phyloP scores from a whole-genome alignment of 2,329 filamentous ascomycete species.

The Xylaria multiplex region DNA sequence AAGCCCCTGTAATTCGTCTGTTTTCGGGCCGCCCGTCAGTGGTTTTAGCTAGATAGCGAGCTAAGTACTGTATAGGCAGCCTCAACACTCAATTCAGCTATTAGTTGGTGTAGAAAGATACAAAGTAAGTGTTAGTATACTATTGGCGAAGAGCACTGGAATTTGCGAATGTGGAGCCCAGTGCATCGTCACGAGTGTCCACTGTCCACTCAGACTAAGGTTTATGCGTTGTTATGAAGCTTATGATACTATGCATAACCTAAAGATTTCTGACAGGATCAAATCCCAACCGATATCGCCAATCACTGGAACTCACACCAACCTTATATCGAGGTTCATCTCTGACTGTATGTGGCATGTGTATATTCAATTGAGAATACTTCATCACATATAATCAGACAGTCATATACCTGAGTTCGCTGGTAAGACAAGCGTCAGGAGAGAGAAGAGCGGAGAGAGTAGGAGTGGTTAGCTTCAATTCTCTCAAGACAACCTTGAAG shows the following conservation, averaged over 20 bases:
- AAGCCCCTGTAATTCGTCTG: background rate
- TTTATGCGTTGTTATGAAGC: background rate
- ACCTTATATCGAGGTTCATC: too few species aligned
- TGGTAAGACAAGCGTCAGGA: background rate
- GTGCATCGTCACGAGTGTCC: background rate
- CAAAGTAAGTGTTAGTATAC: too few species aligned
- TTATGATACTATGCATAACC: background rate
- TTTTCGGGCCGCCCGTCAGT: background rate
- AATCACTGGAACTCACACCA: too few species aligned
- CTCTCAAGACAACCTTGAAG: background rate
- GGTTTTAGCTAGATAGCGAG: too few species aligned
- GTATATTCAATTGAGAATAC: background rate
- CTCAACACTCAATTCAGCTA: too few species aligned
- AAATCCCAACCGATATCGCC: too few species aligned
- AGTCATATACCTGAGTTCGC: background rate
- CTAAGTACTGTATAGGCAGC: too few species aligned
- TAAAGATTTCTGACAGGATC: too few species aligned
- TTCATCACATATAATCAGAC: background rate
- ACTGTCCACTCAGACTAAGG: background rate
- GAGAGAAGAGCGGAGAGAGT: background rate
- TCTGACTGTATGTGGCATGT: too few species aligned
- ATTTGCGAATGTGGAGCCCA: background rate
- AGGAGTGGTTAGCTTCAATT: background rate
- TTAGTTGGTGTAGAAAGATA: too few species aligned
- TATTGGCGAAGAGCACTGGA: background rate